Base-by-base conservation (phyloP, 345 rosid species). In the Linum tenue region DNA sequence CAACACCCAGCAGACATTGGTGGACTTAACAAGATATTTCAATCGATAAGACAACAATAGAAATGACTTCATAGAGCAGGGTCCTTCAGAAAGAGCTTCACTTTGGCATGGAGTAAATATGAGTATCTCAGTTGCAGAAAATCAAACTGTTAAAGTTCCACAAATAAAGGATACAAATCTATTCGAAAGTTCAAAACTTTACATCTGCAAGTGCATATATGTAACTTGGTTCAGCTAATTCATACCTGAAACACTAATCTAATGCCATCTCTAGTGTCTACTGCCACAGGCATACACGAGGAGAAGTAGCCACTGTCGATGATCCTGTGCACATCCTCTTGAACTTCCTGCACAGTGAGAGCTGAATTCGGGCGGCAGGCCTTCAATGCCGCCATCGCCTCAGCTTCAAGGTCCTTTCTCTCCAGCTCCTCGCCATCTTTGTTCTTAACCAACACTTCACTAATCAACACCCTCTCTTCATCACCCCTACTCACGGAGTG, bases 371-470 rank as follows among this genome's bases (percentile, higher is more conserved):
- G 80, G 55, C 95, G 73, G 77, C 88, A 83, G 39, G 96, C 92
- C 67, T 87, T 91, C 64, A 91, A 75, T 3, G 91, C 96, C 17
- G 88, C 78, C 64, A 94, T 66, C 1, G 95, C 99, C 77, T 94
- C 97, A 64, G 66, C 72, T 79, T 88, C 97, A 11, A 94, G 81
- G 66, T 87, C 97, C 78, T 90, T 90, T 80, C 86, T 84, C 84
- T 91, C 99, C 1, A 91, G 83, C 75, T 88, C 91, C 63, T 94
- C 97, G 0, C 99, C 97, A 22, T 91, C 99, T 59, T 86, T 91
- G n/a, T 86, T 91, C 81, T 85, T 84, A 65, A 91, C 96, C 68
- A 91, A 72, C 58, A 94, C 95, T 76, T 94, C 97, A 35, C 97
- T 87, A 5, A 91, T 86, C 82, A 88, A 59, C 42, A 91, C 92